These are phyloP conservation scores for Sporothrix luriei DNA, from an alignment of 2,329 filamentous ascomycete species.

Conservation along the genomic window DNA sequence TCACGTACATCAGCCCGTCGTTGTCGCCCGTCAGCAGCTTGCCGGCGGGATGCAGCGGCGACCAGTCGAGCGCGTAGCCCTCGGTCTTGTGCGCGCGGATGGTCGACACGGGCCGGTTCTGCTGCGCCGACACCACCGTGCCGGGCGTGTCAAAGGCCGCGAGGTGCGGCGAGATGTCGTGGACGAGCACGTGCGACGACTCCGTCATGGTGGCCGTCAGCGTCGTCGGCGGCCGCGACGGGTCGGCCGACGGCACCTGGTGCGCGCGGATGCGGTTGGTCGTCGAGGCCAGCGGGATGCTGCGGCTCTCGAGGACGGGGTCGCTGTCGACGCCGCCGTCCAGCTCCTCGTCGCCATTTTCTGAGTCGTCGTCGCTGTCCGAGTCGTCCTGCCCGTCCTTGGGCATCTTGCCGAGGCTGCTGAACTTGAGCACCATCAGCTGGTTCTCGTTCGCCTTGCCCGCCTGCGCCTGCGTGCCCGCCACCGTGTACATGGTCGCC, in stretches of 20 bases:
- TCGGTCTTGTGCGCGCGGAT: constrained; percentile 90
- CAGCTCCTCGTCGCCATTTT: constrained; percentile 64
- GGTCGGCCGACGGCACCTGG: constrained; percentile 71
- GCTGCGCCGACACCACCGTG: constrained; percentile 73
- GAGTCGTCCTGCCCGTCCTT: constrained; percentile 62
- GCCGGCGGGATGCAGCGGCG: constrained; percentile 74
- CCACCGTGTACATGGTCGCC: constrained; percentile 90
- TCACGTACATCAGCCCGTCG: constrained; percentile 84
- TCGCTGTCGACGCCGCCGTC: constrained; percentile 78
- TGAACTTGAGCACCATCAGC: constrained; percentile 95
- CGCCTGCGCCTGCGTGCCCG: constrained; percentile 87
- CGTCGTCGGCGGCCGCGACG: constrained; percentile 73
- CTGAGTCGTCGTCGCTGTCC: constrained; percentile 67
- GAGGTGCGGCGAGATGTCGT: constrained; percentile 90
- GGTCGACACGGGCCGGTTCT: constrained; percentile 85
- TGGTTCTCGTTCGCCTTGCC: constrained; percentile 81
- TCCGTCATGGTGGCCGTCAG: constrained; percentile 92
- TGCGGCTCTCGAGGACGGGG: constrained; percentile 89
- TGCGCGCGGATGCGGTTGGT: constrained; percentile 92
- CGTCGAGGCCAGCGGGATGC: constrained; percentile 80
- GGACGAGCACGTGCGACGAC: constrained; percentile 82
- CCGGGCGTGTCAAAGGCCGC: constrained; percentile 88
- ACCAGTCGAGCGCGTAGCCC: constrained; percentile 98
- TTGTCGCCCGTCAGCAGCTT: constrained; percentile 92
- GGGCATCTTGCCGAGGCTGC: constrained; percentile 78